Percentiles rank a stretch among this genome's conserved stretches.
Evolutionary conservation across 768 basidiomycete genomes (phyloP).

Genomic region (Lentinula aciculospora): DNA sequence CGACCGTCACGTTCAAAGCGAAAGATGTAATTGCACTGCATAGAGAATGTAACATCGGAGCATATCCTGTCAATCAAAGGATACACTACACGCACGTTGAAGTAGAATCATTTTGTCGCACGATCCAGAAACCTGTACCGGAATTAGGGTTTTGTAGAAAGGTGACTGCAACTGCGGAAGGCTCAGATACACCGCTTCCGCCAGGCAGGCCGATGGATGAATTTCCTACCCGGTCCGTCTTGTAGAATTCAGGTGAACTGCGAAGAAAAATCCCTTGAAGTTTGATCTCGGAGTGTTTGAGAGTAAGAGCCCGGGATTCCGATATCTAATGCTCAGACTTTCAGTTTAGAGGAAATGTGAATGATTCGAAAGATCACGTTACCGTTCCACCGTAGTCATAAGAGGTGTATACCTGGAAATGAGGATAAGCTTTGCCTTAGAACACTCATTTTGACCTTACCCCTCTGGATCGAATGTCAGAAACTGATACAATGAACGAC

Average conservation of each 20-base stretch:
- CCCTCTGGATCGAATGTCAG: background rate
- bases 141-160: slow-evolving; percentile 45
- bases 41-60: too few relatives aligned
- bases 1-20: slow-evolving; percentile 53
- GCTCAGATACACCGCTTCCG: slow-evolving; percentile 20
- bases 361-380: slow-evolving; percentile 5
- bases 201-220: slow-evolving; percentile 21
- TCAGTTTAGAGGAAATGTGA: slow-evolving; percentile 28
- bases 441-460: background rate
- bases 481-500: background rate
- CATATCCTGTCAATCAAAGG: too few relatives aligned
- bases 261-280: slow-evolving; percentile 50
- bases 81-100: slow-evolving; percentile 25
- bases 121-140: slow-evolving; percentile 44
- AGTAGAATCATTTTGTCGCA: slow-evolving; percentile 44
- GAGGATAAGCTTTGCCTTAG: background rate
- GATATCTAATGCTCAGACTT: slow-evolving; percentile 11
- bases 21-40: slow-evolving; percentile 27
- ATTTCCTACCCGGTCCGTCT: slow-evolving; percentile 46
- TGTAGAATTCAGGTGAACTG: slow-evolving; percentile 45
- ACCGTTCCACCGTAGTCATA: slow-evolving; percentile 78
- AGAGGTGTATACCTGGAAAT: slow-evolving; percentile 29
- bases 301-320: slow-evolving; percentile 39
- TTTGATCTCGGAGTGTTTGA: slow-evolving; percentile 52
- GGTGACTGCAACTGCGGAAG: slow-evolving; percentile 35